Evolutionary conservation across 2,329 filamentous ascomycete species (phyloP).

Genomic region (Xylariomycetidae sp.): DNA sequence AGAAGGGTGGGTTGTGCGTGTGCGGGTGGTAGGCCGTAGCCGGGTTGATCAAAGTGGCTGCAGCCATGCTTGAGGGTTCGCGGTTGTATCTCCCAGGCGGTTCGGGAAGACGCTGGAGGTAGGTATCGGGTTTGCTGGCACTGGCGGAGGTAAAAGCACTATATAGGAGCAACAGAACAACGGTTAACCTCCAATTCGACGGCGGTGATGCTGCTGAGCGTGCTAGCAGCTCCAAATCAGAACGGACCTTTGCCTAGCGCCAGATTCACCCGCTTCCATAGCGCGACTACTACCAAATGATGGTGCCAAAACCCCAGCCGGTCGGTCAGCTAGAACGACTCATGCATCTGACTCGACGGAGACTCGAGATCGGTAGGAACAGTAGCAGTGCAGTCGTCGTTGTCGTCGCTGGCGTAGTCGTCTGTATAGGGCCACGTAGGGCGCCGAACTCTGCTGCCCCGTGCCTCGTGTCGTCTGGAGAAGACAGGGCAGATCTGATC

Average conservation of each 20-base stretch:
- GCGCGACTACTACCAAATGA: conserved; percentile 26
- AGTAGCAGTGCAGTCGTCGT: conserved; percentile 9
- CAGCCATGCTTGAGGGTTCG: conserved; percentile 25
- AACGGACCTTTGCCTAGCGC: conserved; percentile 31
- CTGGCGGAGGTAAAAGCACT: conserved; percentile 26
- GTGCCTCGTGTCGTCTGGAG: conserved; percentile 3
- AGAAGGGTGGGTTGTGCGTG: conserved; percentile 21
- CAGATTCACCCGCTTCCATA: conserved; percentile 32
- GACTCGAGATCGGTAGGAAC: conserved; percentile 8
- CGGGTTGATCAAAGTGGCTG: conserved; percentile 27
- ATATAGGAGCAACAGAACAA: conserved; percentile 12
- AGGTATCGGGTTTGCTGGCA: conserved; percentile 24
- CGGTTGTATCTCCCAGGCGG: conserved; percentile 17
- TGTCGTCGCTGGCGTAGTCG: too few species aligned
- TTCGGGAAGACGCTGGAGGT: conserved; percentile 19
- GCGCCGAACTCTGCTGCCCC: conserved; percentile 5
- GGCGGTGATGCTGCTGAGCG: too few species aligned
- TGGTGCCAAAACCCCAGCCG: conserved; percentile 28
- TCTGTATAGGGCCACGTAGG: conserved; percentile 7
- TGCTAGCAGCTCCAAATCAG: conserved; percentile 14
- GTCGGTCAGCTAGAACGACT: conserved; percentile 21
- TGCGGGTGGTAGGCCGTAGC: conserved; percentile 26
- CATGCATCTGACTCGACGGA: conserved; percentile 26
- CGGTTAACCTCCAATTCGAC: conserved; percentile 17
- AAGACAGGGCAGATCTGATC: conserved; percentile 4